These are phyloP conservation scores for Neurospora sp. DNA, from an alignment of 495 filamentous ascomycete species.

Conservation along the genomic window DNA sequence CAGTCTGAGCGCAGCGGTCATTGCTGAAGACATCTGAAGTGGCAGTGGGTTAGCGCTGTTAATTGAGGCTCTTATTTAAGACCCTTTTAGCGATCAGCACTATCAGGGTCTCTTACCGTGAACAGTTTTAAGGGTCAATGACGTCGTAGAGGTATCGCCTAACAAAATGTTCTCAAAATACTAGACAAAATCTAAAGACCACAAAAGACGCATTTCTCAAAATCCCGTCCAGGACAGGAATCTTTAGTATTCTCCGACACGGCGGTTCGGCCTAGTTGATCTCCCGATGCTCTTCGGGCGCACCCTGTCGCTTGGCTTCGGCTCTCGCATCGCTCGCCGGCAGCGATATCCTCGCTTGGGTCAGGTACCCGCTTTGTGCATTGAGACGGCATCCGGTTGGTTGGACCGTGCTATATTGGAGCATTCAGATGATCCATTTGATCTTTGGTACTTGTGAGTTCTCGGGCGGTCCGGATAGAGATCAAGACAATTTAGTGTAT, in stretches of 20 bases:
- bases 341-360: background rate
- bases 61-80: background rate
- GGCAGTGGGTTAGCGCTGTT: background rate
- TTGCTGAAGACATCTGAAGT: background rate
- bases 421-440: background rate
- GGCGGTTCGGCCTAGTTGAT: background rate
- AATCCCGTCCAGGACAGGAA: background rate
- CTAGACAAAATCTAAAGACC: background rate
- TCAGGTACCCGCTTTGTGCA: background rate
- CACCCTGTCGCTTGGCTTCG: background rate
- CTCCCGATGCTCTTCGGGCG: background rate
- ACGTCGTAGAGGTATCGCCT: background rate
- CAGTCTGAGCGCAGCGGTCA: background rate
- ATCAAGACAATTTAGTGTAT: background rate
- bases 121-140: background rate
- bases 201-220: background rate
- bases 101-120: background rate
- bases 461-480: background rate
- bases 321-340: background rate
- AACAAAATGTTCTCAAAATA: background rate
- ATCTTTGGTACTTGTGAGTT: background rate
- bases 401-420: background rate
- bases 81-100: background rate
- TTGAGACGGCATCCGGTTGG: background rate
- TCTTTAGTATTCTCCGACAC: background rate